Conservation (phyloP, 371 early-diverging fungal genomes). For the Haplosporangium sp. region DNA sequence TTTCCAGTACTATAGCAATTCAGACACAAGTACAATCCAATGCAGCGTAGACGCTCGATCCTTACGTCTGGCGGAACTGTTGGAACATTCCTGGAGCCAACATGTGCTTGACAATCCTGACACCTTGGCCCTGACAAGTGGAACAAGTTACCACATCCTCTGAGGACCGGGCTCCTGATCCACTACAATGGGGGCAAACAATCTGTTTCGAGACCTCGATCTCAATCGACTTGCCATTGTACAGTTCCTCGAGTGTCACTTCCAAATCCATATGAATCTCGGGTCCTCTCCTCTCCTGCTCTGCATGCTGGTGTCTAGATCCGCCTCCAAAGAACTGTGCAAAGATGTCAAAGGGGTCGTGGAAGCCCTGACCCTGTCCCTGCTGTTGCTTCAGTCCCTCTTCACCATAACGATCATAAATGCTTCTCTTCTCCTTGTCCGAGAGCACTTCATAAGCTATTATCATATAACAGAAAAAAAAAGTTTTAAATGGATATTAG, state of each 20-base stretch:
- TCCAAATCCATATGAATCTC: conserved; percentile 78
- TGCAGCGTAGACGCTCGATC: not conserved
- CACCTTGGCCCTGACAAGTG: conserved; percentile 85
- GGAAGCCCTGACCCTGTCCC: conserved; percentile 75
- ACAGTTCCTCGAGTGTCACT: conserved; percentile 92
- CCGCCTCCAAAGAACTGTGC: conserved; percentile 89
- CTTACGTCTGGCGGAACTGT: conserved; percentile 89
- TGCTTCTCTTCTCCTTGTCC: conserved; percentile 89
- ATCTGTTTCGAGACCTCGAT: conserved; percentile 92
- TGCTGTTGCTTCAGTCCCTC: conserved; percentile 86
- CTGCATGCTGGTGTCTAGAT: conserved; percentile 49
- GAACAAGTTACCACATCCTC: conserved; percentile 88
- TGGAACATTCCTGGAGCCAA: conserved; percentile 94
- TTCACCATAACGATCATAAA: conserved; percentile 95
- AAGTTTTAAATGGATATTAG: not conserved
- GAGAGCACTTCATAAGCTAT: conserved; percentile 92
- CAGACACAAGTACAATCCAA: too few relatives aligned
- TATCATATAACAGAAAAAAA: conserved; percentile 5
- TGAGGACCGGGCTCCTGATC: conserved; percentile 88
- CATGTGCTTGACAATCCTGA: conserved; percentile 84
- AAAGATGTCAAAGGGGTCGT: conserved; percentile 95
- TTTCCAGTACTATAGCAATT: too few relatives aligned
- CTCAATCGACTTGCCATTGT: conserved; percentile 84
- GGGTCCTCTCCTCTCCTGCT: conserved; percentile 80
- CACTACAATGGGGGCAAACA: conserved; percentile 94